Base-by-base conservation (phyloP, 2,329 filamentous ascomycete genomes). In the Fusarium stilboides region DNA sequence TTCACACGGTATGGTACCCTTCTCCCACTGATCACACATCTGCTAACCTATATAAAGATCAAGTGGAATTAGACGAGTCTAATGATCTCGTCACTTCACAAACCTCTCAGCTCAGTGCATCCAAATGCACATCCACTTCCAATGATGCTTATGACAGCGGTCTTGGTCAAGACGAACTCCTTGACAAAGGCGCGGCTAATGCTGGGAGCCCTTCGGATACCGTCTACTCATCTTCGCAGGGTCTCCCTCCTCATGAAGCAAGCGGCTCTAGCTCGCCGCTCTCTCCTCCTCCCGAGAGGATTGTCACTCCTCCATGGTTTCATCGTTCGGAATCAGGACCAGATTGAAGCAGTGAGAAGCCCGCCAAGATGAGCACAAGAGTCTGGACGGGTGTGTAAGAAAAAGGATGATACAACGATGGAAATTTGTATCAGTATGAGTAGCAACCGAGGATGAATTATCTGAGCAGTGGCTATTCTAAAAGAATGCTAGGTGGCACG, bases 291-390 rank as follows among this genome's bases (percentile, higher is more conserved):
- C 69, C 69, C 4, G 51, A 65, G 2, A 31, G 34, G 3, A 59
- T 68, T 9, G 53, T 52, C 15, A 74, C 72, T 19, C 72, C 72
- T 8, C 63, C 65, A 10, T 69, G 52, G 33, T 49, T 70, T 8
- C 34, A 22, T 34, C 31, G 20, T 14, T 22, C 33, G 9, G 15
- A 39, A 26, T 51, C n/a, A 53, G 17, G n/a, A 44, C n/a, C 39
- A 24, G 12, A 20, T 14, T 17, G 17, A 19, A 26, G 37, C 33
- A 15, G 24, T 26, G 9, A 36, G 52, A 39, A 31, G 28, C 12
- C 28, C 28, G 28, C 39, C 10, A 24, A 24, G 13, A 24, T 17
- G 14, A 17, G 20, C 22, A 14, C 5, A 13, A 12, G 20, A 40
- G 13, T 8, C 19, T 14, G 12, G n/a, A 13, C 39, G 13, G 14